Evolutionary conservation across 2,329 filamentous ascomycete species (phyloP), one percentile per base, ranked within the genome.

Genomic region (Corynespora cassiicola): DNA sequence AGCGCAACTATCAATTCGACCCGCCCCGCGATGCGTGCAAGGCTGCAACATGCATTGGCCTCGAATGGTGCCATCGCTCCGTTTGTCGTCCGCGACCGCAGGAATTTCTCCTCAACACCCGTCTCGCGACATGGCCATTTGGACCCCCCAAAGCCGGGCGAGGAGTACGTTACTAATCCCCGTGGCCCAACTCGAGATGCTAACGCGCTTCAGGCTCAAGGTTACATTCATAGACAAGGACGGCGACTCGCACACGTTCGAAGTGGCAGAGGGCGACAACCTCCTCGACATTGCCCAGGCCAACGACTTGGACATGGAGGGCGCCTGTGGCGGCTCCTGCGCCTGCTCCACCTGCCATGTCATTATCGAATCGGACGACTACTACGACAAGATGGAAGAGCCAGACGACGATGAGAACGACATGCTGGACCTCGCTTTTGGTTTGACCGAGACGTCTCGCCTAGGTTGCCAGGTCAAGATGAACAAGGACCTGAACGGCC

Each of bases 231-330:
- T 97, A 54, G 91, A 96, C 69, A 96, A 97, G 71, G 90, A 96
- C 14, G 85, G 85, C 33, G 75, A 81, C 19, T 78, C 84, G 52
- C 79, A 88, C 67, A 88, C 86, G 45, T 82, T 96, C 58, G 84
- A 86, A 43, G 92, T 96, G 7, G 77, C 82, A 10, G 84, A 87
- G 56, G 94, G 94, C 32, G 90, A 96, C 70, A 99, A 99, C 69
- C 76, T 99, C 36, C 79, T 99, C 37, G 92, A 97, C 62, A 92
- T 99, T 61, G 94, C 92, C 15, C 92, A 96, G 68, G 89, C 87
- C 29, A 82, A 97, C 69, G 92, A 97, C 63, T 76, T 99, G 26
- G 94, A 99, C 69, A 97, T 99, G 92, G 94, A 99, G 76, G 91
- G 94, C 46, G 94, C 94, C 9, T 99, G 94, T 63, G 94, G 94